Evolutionary conservation across 2,329 filamentous ascomycete species (phyloP), one percentile per base, ranked within the genome.

Genomic region (Colletotrichum plurivorum): DNA sequence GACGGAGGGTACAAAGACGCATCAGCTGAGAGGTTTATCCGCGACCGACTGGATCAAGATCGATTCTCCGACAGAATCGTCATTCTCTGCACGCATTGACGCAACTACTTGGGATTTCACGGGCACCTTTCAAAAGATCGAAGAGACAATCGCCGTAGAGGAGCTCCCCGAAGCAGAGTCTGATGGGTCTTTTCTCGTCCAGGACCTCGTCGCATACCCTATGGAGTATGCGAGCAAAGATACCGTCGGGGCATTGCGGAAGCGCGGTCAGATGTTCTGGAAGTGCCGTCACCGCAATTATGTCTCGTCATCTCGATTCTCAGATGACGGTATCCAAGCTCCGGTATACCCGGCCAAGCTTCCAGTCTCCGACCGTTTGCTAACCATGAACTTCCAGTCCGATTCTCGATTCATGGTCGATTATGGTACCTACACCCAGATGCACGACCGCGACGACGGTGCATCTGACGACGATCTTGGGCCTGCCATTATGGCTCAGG

Each of bases 401-500:
- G 43, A 59, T 10, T 49, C 43, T 2, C 22, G 59, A 10, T 62
- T 62, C 20, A 62, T 62, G 48, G 36, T 62, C n/a, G 59, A 62
- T 8, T 43, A 22, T 7, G 6, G 8, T 10, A 62, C 49, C 5
- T 62, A 62, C 22, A 41, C 5, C 0, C 31, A 62, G 20, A 62
- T 62, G 48, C 59, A 61, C 6, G 8, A 52, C 41, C 22, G 18
- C 20, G n/a, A 18, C 13, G 43, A 48, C 16, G 7, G 5, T 27
- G 8, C n/a, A 48, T 10, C 18, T 16, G 8, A 49, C 16, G 45
- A 41, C 8, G 43, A 49, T 8, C 9, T 59, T 16, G 56, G 18
- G 16, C 41, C 54, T 22, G 8, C 13, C 4, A 4, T 20, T 10
- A 51, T 59, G 56, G 16, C 16, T 18, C 5, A 59, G 9, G 56